These are phyloP conservation scores for Chlamydomonas sp. DNA, from an alignment of 139 green algal species.

Conservation along the genomic window DNA sequence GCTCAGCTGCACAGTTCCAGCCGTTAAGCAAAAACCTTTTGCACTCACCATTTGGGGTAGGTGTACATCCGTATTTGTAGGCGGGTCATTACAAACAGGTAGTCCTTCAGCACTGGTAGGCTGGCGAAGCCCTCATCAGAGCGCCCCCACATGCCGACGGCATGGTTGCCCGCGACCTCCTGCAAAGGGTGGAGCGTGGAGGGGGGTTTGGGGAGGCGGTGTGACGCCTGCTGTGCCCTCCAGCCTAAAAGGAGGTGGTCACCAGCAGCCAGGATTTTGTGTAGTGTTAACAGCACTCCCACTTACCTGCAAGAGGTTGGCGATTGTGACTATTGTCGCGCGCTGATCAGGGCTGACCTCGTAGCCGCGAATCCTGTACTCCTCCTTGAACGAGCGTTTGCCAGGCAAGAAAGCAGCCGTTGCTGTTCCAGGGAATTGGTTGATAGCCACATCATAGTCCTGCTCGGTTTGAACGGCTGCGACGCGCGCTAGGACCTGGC, in stretches of 20 bases:
- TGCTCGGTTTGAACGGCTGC: neutral
- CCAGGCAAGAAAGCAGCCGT: constrained; percentile 24
- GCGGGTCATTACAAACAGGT: constrained; percentile 91
- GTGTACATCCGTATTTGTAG: constrained; percentile 91
- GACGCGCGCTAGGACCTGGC: too few species aligned
- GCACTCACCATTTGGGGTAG: constrained; percentile 90
- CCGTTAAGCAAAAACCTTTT: too few species aligned
- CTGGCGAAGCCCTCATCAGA: constrained; percentile 84
- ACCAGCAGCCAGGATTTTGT: neutral
- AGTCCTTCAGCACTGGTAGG: constrained; percentile 76
- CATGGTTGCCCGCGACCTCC: constrained; percentile 90
- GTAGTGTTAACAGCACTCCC: neutral
- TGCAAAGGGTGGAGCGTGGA: constrained; percentile 39
- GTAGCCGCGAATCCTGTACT: constrained; percentile 80
- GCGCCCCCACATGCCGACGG: constrained; percentile 87
- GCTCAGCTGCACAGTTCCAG: neutral
- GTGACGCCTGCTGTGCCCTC: neutral
- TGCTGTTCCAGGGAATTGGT: constrained; percentile 20
- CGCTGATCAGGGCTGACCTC: constrained; percentile 83
- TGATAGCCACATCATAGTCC: constrained; percentile 13
- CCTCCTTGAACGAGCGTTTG: constrained; percentile 58
- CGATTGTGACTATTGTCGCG: constrained; percentile 82
- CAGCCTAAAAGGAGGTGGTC: neutral
- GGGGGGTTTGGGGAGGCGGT: neutral
- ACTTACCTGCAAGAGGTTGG: constrained; percentile 87